Conservation (phyloP, 805 yeast species). For the Jamesozyma spencerorum region DNA sequence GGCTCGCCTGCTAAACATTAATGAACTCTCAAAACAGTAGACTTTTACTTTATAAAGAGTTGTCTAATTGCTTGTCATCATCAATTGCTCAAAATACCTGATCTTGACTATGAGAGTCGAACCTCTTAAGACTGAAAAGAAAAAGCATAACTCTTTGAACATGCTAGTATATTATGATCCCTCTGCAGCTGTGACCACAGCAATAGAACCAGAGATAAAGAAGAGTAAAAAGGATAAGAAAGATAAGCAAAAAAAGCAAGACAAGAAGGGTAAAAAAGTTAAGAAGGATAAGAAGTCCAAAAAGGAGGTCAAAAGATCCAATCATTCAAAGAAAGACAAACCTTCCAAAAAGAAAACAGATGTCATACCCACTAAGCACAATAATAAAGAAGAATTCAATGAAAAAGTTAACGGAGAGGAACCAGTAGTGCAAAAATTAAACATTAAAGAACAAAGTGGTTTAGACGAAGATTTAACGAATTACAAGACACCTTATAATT, state of each 20-base stretch:
- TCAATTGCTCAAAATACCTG: no score
- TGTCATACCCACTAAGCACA: no score
- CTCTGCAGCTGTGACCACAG: not conserved
- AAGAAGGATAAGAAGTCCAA: not conserved
- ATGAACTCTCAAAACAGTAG: no score
- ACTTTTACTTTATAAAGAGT: no score
- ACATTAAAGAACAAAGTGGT: no score
- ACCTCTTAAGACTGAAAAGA: not conserved
- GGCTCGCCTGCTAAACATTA: no score
- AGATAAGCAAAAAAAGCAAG: slow-evolving; percentile 9
- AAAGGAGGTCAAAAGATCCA: not conserved
- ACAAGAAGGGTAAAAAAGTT: slow-evolving; percentile 4
- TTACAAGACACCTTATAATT: slow-evolving; percentile 5
- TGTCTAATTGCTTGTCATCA: no score
- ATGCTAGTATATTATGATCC: not conserved
- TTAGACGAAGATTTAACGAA: not conserved
- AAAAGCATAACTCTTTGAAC: not conserved
- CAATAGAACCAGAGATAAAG: not conserved
- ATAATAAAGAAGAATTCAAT: no score
- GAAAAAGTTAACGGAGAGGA: not conserved
- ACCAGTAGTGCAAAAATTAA: not conserved
- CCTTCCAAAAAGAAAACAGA: not conserved
- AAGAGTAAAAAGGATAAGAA: slow-evolving; percentile 6
- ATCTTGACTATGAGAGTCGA: slow-evolving; percentile 1
- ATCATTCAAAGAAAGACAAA: slow-evolving; percentile 1